Conservation (phyloP, 441 rosid genomes). For the Gossypium davidsonii region DNA sequence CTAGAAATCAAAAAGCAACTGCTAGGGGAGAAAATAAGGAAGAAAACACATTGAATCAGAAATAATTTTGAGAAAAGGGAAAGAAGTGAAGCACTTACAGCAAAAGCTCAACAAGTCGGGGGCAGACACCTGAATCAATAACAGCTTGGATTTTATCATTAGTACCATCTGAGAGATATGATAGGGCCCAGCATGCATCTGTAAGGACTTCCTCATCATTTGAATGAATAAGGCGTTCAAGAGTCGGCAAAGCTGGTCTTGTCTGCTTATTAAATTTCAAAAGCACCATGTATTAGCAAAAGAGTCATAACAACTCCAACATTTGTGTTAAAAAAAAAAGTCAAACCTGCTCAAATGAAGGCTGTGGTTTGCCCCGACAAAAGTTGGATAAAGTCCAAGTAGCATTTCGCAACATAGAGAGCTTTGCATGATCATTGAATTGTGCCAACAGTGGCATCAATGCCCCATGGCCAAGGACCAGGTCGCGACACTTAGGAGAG, state of each 20-base stretch:
- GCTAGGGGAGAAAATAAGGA: neutral
- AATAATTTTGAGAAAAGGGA: neutral
- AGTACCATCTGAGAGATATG: conserved; percentile 48
- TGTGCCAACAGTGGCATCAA: conserved; percentile 43
- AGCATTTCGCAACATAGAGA: conserved; percentile 47
- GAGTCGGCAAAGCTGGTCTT: conserved; percentile 38
- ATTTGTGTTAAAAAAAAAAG: neutral
- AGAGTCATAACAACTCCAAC: neutral
- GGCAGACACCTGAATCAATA: conserved; percentile 43
- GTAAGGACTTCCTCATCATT: conserved; percentile 53
- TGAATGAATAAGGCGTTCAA: conserved; percentile 45
- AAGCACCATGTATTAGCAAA: conserved; percentile 7
- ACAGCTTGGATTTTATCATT: conserved; percentile 50
- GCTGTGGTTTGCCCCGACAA: conserved; percentile 53
- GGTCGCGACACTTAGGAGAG: conserved; percentile 51
- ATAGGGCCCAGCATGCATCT: conserved; percentile 54
- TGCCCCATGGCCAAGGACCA: conserved; percentile 34
- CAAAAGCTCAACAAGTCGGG: conserved; percentile 42
- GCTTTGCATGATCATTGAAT: conserved; percentile 44
- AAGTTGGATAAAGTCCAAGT: conserved; percentile 56
- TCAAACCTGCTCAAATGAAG: conserved; percentile 50
- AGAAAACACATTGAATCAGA: neutral
- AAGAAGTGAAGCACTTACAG: conserved; percentile 26
- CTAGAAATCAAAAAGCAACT: conserved; percentile 11
- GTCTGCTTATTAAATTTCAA: conserved; percentile 32